A percentile compares a stretch with the other conserved stretches of the same genome.
Evolutionary conservation across 257 asterid genomes (phyloP).

Genomic region (Plantago major): DNA sequence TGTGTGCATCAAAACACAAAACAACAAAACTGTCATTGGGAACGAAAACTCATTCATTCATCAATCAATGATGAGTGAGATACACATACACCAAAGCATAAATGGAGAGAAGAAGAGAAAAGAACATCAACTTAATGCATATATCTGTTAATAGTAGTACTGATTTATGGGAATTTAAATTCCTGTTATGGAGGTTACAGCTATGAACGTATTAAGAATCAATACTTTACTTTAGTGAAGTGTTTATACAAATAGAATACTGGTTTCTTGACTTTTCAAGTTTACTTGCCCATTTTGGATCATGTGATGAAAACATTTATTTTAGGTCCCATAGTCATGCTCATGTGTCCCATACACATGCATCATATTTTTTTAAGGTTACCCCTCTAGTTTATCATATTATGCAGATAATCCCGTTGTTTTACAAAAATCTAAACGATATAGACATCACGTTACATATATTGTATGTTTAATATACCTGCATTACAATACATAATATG

Average conservation of each 20-base stretch:
- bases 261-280: constrained; percentile 15
- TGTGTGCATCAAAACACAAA: background rate
- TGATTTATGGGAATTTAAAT: constrained; percentile 12
- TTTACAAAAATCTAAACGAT: too few species aligned
- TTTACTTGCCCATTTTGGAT: constrained; percentile 34
- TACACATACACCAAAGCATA: background rate
- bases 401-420: too few species aligned
- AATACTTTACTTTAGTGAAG: constrained; percentile 19
- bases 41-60: too few species aligned
- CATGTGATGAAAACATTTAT: constrained; percentile 38
- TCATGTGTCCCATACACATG: constrained; percentile 31
- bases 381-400: too few species aligned
- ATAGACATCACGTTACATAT: too few species aligned
- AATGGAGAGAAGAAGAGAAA: background rate
- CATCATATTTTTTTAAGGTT: constrained; percentile 12
- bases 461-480: too few species aligned
- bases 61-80: constrained; percentile 6
- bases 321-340: constrained; percentile 36
- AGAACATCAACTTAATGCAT: constrained; percentile 11
- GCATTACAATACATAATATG: too few species aligned
- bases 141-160: background rate
- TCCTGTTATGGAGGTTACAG: constrained; percentile 14
- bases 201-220: constrained; percentile 18
- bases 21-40: too few species aligned
- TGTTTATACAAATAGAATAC: background rate